Evolutionary conservation across 768 basidiomycete species (phyloP), one percentile per base, ranked within the genome.

Genomic region (Russula abietina): DNA sequence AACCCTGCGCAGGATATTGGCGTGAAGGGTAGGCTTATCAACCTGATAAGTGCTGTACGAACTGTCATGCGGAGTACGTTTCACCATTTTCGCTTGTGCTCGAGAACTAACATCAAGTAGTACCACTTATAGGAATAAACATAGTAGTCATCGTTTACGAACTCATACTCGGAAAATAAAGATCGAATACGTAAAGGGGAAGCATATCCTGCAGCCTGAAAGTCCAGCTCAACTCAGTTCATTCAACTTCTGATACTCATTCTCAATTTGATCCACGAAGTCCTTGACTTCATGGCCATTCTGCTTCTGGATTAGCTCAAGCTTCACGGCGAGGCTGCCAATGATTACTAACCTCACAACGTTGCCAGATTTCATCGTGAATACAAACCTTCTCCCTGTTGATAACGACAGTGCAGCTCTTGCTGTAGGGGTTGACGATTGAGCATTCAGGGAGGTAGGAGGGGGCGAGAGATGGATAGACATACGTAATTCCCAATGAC

Each of bases 61-160:
- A 98, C 96, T 51, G 80, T 99, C 69, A 92, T 98, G 91, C 85
- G 96, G 74, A 93, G 96, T 99, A 73, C 79, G 95, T 85, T 57
- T 39, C 49, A 55, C 17, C 30, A 26, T 22, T 50, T 50, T 57
- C 14, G 58, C 11, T 54, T 17, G 54, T 57, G 60, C 56, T 33
- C 48, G 39, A 60, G 54, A 55, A 33, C 68, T 69, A 24, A 67
- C 64, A 22, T 11, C n/a, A 59, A n/a, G 22, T 70, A 98, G 95
- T 98, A 81, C 95, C 95, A 41, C 78, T 98, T 49, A 98, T 98
- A 72, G 85, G 80, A 39, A 70, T 91, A 55, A 98, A 98, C 75
- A 81, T 93, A 57, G 73, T 91, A 69, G 84, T 98, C 68, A 94
- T 97, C 69, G 69, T 88, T 66, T 95, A 92, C 73, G 92, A 94